These are phyloP conservation scores for Aspergillus intermedius DNA, from an alignment of 2,329 filamentous ascomycete genomes.

Conservation along the genomic window DNA sequence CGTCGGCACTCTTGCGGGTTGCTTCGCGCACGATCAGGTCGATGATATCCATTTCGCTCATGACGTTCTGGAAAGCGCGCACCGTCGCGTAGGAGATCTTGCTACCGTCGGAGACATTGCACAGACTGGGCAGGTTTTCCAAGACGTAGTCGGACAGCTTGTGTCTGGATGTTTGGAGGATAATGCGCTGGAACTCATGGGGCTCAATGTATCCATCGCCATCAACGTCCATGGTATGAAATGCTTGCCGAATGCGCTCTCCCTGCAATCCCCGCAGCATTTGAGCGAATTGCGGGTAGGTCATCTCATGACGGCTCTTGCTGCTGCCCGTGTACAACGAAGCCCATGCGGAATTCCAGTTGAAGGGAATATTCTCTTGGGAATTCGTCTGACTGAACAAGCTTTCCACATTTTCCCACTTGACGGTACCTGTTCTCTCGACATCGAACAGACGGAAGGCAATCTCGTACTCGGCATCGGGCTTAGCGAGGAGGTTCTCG, in stretches of 20 bases:
- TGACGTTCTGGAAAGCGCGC: conserved; percentile 94
- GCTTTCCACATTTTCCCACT: conserved; percentile 79
- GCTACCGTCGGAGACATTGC: conserved; percentile 84
- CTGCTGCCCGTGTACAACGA: conserved; percentile 86
- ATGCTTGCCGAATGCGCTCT: conserved; percentile 91
- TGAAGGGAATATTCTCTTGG: conserved; percentile 78
- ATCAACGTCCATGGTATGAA: conserved; percentile 84
- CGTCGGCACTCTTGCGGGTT: conserved; percentile 72
- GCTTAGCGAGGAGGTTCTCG: conserved; percentile 86
- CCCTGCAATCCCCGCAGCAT: conserved; percentile 95
- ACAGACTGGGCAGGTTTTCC: conserved; percentile 82
- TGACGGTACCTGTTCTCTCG: conserved; percentile 74
- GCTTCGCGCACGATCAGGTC: conserved; percentile 89
- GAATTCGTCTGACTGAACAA: conserved; percentile 85
- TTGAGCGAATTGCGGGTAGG: conserved; percentile 94
- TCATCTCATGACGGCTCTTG: conserved; percentile 82
- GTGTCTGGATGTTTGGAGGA: conserved; percentile 83
- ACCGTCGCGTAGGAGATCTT: conserved; percentile 98
- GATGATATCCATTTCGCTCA: conserved; percentile 94
- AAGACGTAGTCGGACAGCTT: conserved; percentile 96
- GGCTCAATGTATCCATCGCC: conserved; percentile 92
- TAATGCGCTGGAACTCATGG: conserved; percentile 93
- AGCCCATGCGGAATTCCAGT: conserved; percentile 97
- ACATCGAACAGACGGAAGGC: conserved; percentile 94
- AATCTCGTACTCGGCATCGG: conserved; percentile 97